These are phyloP conservation scores for Hypoxylon cercidicola DNA, from an alignment of 495 filamentous ascomycete species.

Conservation along the genomic window DNA sequence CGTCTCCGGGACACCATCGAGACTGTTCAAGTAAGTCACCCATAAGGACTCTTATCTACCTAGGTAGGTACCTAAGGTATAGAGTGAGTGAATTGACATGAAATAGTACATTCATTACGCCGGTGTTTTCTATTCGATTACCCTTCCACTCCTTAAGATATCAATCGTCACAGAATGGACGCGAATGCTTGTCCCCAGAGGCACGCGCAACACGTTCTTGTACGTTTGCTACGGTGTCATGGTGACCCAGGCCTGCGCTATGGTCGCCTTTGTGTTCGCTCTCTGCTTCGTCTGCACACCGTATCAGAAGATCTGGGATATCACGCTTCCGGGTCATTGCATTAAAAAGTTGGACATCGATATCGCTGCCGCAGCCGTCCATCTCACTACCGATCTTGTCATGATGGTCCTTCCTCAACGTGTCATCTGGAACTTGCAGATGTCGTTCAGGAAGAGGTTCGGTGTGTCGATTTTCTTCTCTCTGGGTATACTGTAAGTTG, in stretches of 20 bases:
- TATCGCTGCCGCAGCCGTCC: conserved; percentile 35
- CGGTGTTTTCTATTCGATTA: conserved; percentile 35
- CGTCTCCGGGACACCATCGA: conserved; percentile 28
- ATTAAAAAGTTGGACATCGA: conserved; percentile 30
- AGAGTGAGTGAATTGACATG: background rate
- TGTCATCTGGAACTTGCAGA: conserved; percentile 50
- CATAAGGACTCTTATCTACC: background rate
- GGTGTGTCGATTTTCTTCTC: conserved; percentile 52
- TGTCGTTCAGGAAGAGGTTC: conserved; percentile 44
- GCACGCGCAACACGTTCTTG: conserved; percentile 41
- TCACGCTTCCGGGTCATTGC: conserved; percentile 41
- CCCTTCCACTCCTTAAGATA: conserved; percentile 37
- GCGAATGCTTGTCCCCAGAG: conserved; percentile 38
- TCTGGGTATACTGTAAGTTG: conserved; percentile 52
- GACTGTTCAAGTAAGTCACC: conserved; percentile 28
- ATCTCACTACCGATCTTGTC: conserved; percentile 49
- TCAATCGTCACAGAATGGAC: conserved; percentile 40
- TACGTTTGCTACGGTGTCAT: conserved; percentile 45
- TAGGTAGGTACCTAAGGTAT: no score
- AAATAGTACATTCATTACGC: conserved; percentile 29
- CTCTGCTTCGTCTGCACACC: conserved; percentile 55
- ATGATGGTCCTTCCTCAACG: conserved; percentile 52
- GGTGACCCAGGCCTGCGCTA: conserved; percentile 38
- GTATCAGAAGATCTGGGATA: conserved; percentile 46
- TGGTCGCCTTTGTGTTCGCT: conserved; percentile 40